phyloP scores from a whole-genome alignment of 441 rosid species.

The Gossypium davidsonii region DNA sequence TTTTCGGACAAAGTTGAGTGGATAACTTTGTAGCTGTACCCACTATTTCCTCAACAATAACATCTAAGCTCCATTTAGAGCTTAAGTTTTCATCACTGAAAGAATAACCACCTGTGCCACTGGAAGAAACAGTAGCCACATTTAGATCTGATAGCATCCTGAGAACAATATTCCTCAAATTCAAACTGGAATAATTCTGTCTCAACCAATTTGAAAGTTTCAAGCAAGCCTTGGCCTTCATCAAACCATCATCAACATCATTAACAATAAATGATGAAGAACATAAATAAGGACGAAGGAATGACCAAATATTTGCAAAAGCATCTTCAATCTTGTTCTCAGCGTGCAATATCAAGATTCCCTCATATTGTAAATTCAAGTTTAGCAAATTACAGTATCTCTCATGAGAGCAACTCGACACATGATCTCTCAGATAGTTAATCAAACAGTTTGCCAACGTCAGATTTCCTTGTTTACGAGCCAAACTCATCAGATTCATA shows the following conservation, averaged over 20 bases:
- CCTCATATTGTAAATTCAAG: constrained; percentile 73
- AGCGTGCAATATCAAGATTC: constrained; percentile 61
- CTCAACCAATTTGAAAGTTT: constrained; percentile 84
- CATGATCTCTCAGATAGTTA: constrained; percentile 49
- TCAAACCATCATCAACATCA: constrained; percentile 47
- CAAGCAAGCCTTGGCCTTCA: constrained; percentile 94
- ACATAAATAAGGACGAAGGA: constrained; percentile 57
- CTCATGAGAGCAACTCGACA: constrained; percentile 51
- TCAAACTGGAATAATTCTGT: constrained; percentile 42
- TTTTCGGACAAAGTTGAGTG: constrained; percentile 75
- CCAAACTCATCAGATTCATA: constrained; percentile 67
- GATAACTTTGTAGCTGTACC: constrained; percentile 80
- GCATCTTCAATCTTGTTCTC: constrained; percentile 78
- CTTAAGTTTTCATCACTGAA: constrained; percentile 32
- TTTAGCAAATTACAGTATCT: constrained; percentile 39
- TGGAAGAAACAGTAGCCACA: constrained; percentile 31
- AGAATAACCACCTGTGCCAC: constrained; percentile 24
- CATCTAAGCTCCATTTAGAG: constrained; percentile 32
- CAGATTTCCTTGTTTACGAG: constrained; percentile 82
- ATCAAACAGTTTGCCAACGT: constrained; percentile 66
- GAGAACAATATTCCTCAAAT: constrained; percentile 44
- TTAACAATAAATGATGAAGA: constrained; percentile 43
- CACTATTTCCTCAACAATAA: constrained; percentile 62
- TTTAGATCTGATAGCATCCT: constrained; percentile 52
- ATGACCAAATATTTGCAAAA: constrained; percentile 76